These are phyloP conservation scores for Sphaerulina vaccinii DNA, from an alignment of 2,329 filamentous ascomycete species.

Conservation along the genomic window DNA sequence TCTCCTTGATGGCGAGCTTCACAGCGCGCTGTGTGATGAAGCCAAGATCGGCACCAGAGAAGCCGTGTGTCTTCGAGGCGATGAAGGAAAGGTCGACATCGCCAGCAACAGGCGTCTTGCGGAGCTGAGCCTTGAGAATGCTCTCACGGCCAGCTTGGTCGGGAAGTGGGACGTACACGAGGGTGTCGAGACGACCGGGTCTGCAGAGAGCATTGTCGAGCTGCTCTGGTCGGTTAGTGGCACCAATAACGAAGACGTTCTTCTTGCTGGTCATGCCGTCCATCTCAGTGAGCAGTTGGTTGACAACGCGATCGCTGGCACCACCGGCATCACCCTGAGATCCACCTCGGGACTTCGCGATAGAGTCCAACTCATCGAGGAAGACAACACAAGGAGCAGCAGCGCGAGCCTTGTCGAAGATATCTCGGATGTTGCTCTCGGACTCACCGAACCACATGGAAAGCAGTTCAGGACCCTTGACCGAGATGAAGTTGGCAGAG, in stretches of 20 bases:
- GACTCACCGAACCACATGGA: slow-evolving; percentile 99
- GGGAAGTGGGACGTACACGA: slow-evolving; percentile 96
- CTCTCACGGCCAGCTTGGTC: slow-evolving; percentile 84
- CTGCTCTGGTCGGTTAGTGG: slow-evolving; percentile 97
- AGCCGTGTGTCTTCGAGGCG: slow-evolving; percentile 94
- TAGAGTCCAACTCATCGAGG: slow-evolving; percentile 97
- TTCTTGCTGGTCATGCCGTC: slow-evolving; percentile 99
- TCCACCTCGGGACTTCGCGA: slow-evolving; percentile 98
- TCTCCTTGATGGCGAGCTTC: slow-evolving; percentile 99
- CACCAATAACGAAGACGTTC: slow-evolving; percentile 99
- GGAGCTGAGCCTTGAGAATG: slow-evolving; percentile 92
- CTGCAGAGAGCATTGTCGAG: slow-evolving; percentile 97
- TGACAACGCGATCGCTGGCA: slow-evolving; percentile 98
- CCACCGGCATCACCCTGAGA: slow-evolving; percentile 94
- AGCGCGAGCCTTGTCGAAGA: slow-evolving; percentile 98
- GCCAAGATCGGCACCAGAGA: slow-evolving; percentile 98
- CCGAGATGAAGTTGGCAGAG: slow-evolving; percentile 98
- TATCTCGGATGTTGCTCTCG: slow-evolving; percentile 99
- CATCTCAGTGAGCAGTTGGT: slow-evolving; percentile 99
- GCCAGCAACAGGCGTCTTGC: slow-evolving; percentile 88
- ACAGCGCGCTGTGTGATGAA: slow-evolving; percentile 98
- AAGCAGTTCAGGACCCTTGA: slow-evolving; percentile 96
- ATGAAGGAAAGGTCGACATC: slow-evolving; percentile 92
- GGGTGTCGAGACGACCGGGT: slow-evolving; percentile 95
- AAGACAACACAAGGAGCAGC: slow-evolving; percentile 98